A percentile compares a stretch with the other conserved stretches of the same genome.
phyloP scores from a whole-genome alignment of 2,329 filamentous ascomycete genomes.

The Fusarium odoratissimum region DNA sequence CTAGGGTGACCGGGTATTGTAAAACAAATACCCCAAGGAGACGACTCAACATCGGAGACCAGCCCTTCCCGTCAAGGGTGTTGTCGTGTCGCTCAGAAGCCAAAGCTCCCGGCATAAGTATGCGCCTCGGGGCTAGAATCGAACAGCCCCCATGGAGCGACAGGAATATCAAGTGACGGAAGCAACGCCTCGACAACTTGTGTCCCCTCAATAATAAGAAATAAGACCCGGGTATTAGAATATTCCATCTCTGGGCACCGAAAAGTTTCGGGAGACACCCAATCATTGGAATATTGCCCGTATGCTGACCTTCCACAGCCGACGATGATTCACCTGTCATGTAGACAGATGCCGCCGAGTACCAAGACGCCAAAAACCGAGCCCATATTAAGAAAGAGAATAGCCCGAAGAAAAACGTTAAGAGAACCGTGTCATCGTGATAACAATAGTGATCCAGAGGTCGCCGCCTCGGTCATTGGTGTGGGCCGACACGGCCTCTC shows the following conservation, averaged over 20 bases:
- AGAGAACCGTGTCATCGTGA: conserved; percentile 51
- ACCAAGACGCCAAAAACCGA: conserved; percentile 43
- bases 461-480: conserved; percentile 48
- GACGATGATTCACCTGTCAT: conserved; percentile 26
- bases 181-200: conserved; percentile 17
- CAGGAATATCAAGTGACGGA: conserved; percentile 31
- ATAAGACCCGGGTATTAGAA: conserved; percentile 27
- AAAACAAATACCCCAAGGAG: conserved; percentile 42
- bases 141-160: conserved; percentile 37
- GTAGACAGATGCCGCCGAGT: conserved; percentile 29
- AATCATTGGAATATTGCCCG: conserved; percentile 4
- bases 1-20: conserved; percentile 44
- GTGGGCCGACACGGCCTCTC: conserved; percentile 48
- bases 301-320: conserved; percentile 27
- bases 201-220: conserved; percentile 34
- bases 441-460: conserved; percentile 45
- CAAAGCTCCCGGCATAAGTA: conserved; percentile 32
- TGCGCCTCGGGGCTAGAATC: conserved; percentile 36
- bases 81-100: conserved; percentile 41
- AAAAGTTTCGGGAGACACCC: conserved; percentile 9
- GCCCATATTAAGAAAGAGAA: conserved; percentile 27
- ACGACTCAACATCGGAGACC: conserved; percentile 45
- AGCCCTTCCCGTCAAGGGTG: conserved; percentile 44
- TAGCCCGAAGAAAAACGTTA: conserved; percentile 23
- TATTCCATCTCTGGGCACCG: conserved; percentile 5